Conservation (phyloP, 164 flowering plant genomes). For the Sedum album region DNA sequence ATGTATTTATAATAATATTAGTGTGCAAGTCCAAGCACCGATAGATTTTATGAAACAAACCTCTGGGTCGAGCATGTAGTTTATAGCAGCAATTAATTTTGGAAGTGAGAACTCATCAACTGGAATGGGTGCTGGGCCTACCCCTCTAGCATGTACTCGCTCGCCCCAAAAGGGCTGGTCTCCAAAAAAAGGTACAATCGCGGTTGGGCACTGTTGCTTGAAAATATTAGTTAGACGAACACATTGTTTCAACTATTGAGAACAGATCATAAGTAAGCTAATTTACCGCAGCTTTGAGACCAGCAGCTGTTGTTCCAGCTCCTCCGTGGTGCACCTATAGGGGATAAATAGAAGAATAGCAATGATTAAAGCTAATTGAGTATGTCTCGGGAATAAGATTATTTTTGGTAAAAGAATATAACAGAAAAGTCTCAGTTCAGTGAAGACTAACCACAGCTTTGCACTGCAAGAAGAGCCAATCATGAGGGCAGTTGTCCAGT, state of each 20-base stretch:
- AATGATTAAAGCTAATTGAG: no score
- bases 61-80: conserved; percentile 78
- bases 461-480: conserved; percentile 92
- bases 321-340: conserved; percentile 97
- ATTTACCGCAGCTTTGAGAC: conserved; percentile 91
- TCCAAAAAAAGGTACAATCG: conserved; percentile 92
- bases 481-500: conserved; percentile 92
- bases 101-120: conserved; percentile 77
- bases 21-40: no score
- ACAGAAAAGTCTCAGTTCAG: neutral
- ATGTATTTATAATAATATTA: neutral
- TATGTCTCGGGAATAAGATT: neutral
- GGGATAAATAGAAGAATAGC: neutral
- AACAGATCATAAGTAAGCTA: neutral
- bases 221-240: conserved; percentile 6
- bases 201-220: conserved; percentile 73
- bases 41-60: conserved; percentile 19
- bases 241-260: neutral
- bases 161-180: conserved; percentile 99
- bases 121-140: conserved; percentile 90
- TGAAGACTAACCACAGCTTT: conserved; percentile 72
- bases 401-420: neutral
- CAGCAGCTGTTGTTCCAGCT: conserved; percentile 97
- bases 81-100: conserved; percentile 70
- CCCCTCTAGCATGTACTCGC: conserved; percentile 88